Conservation (phyloP, 2,329 filamentous ascomycete species). For the Pseudogymnoascus verrucosus region DNA sequence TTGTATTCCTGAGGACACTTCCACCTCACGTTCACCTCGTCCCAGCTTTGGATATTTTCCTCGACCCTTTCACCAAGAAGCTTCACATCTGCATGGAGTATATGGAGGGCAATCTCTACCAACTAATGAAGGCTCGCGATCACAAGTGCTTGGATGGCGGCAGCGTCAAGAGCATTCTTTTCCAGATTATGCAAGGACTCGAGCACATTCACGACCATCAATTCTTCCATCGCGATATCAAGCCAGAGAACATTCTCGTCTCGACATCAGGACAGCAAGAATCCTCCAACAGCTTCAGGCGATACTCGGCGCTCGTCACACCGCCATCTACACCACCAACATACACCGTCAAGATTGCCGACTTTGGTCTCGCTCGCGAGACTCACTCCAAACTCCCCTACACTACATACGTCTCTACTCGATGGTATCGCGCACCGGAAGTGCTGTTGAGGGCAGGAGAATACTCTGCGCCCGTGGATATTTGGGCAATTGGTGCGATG, state of each 20-base stretch:
- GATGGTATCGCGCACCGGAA: constrained; percentile 92
- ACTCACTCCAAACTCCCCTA: constrained; percentile 95
- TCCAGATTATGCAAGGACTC: constrained; percentile 90
- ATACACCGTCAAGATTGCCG: constrained; percentile 97
- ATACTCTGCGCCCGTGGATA: constrained; percentile 95
- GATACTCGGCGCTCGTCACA: constrained; percentile 89
- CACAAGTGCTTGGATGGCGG: constrained; percentile 86
- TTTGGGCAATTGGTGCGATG: constrained; percentile 98
- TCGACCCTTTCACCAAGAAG: constrained; percentile 92
- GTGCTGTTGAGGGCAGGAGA: constrained; percentile 89
- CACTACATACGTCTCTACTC: constrained; percentile 95
- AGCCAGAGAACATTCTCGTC: constrained; percentile 96
- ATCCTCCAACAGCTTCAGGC: constrained; percentile 73
- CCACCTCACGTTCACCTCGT: constrained; percentile 86
- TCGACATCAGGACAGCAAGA: constrained; percentile 78
- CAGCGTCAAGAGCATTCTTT: constrained; percentile 95
- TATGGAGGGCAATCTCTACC: constrained; percentile 98
- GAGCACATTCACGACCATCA: constrained; percentile 96
- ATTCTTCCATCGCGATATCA: constrained; percentile 99
- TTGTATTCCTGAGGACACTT: constrained; percentile 88
- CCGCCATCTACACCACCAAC: constrained; percentile 88
- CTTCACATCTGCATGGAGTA: constrained; percentile 99
- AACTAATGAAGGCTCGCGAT: constrained; percentile 96
- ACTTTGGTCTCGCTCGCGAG: constrained; percentile 95
- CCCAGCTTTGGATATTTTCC: constrained; percentile 95